Base-by-base conservation (phyloP, 495 filamentous ascomycete species). In the Friedmanniomyces endolithicus region DNA sequence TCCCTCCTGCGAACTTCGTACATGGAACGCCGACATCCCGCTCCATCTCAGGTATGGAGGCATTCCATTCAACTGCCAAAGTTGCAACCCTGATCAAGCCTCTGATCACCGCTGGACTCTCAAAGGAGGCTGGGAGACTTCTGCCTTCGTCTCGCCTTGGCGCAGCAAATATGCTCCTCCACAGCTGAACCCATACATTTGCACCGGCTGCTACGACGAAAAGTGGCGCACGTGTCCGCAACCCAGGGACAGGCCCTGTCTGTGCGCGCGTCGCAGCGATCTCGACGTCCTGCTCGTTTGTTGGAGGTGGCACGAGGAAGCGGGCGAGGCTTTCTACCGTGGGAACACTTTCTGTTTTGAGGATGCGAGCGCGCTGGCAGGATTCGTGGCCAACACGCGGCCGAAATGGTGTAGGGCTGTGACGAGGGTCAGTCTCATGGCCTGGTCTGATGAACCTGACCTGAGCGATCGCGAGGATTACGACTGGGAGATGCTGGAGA, bases 301-400 rank as follows among this genome's bases (percentile, higher is more conserved):
- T 27, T 17, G 24, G 9, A 7, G 39, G 20, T 57, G 55, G 55
- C 24, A 43, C 16, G 27, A 24, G 4, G 55, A 57, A 29, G 55
- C 55, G 8, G 39, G 55, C 14, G 11, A 24, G 24, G 33, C 51
- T 2, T 52, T 57, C 17, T 57, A 47, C 20, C 11, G 33, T 1
- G 12, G 23, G 33, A 52, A 57, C 20, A 52, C 35, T 11, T 57
- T 57, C 23, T 53, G 24, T 12, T 57, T 57, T 33, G 55, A 57
- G 39, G 35, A 44, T 25, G 14, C 48, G 14, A 20, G 14, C 29
- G 40, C 34, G 7, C 43, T 51, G 19, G 20, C 17, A 1, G 20
- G 11, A 4, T 52, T 51, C 25, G 14, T 51, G 22, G 24, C 9
- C 7, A 20, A 37, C 9, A 19, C 51, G 17, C 34, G 19, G 2